phyloP scores from a whole-genome alignment of 2,329 filamentous ascomycete genomes.

The Penicillium vulpinum region DNA sequence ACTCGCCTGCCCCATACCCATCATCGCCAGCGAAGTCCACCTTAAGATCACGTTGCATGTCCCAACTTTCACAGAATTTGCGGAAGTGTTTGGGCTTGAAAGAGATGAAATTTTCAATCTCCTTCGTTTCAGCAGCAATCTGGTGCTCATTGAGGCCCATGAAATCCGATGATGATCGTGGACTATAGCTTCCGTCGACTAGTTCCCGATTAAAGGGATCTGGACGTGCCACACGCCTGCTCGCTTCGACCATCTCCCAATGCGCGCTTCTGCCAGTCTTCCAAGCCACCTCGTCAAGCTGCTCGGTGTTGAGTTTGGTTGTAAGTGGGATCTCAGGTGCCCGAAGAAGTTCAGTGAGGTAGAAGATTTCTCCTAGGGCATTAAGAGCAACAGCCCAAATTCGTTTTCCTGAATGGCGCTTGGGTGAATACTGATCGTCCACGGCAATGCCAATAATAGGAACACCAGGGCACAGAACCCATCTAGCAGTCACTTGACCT shows the following conservation, averaged over 20 bases:
- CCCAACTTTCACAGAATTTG: slow-evolving; percentile 78
- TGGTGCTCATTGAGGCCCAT: slow-evolving; percentile 72
- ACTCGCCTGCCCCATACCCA: slow-evolving; percentile 72
- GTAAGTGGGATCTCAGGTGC: slow-evolving; percentile 51
- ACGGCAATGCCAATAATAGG: slow-evolving; percentile 82
- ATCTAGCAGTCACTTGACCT: slow-evolving; percentile 81
- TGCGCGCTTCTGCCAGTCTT: slow-evolving; percentile 72
- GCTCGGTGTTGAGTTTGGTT: slow-evolving; percentile 47
- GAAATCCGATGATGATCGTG: slow-evolving; percentile 71
- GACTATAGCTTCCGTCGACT: slow-evolving; percentile 74
- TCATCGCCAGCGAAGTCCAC: slow-evolving; percentile 88
- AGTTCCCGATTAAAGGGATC: slow-evolving; percentile 71
- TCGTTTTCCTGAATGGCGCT: slow-evolving; percentile 67
- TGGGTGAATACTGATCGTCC: slow-evolving; percentile 76
- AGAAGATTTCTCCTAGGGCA: slow-evolving; percentile 87
- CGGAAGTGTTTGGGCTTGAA: slow-evolving; percentile 77
- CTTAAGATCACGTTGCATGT: slow-evolving; percentile 82
- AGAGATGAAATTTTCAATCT: slow-evolving; percentile 74
- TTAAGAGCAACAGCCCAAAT: slow-evolving; percentile 94
- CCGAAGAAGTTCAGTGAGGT: slow-evolving; percentile 69
- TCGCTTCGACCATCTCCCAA: slow-evolving; percentile 79
- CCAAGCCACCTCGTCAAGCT: slow-evolving; percentile 72
- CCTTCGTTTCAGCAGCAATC: slow-evolving; percentile 71
- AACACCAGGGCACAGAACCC: slow-evolving; percentile 88
- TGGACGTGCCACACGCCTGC: slow-evolving; percentile 67